A percentile compares a stretch with the other conserved stretches of the same genome.
phyloP scores from a whole-genome alignment of 352 stramenopile species.

The Phytophthora fragariae region DNA sequence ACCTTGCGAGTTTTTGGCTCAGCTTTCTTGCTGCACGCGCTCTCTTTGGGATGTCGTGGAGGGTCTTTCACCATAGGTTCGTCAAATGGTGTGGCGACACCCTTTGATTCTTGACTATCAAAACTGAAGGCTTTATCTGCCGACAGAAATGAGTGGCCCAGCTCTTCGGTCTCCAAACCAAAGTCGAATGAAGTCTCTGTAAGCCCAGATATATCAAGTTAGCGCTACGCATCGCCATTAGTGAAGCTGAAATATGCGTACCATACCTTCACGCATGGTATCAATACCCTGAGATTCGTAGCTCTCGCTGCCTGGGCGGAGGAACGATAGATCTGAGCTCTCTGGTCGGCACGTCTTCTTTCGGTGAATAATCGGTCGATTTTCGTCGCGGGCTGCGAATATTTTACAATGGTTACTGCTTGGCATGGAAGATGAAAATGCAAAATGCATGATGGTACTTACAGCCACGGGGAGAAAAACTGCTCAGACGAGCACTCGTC shows the following conservation, averaged over 20 bases:
- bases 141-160: slow-evolving; percentile 23
- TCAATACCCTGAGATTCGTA: neutral
- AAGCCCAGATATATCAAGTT: neutral
- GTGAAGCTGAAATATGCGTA: neutral
- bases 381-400: neutral
- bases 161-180: neutral
- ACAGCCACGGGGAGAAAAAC: neutral
- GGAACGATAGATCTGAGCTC: slow-evolving; percentile 4
- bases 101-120: slow-evolving; percentile 29
- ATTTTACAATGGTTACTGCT: neutral
- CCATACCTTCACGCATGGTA: slow-evolving; percentile 14
- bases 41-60: slow-evolving; percentile 11
- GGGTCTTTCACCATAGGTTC: slow-evolving; percentile 1
- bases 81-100: slow-evolving; percentile 10
- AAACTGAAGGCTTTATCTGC: slow-evolving; percentile 6
- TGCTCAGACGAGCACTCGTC: neutral
- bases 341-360: neutral
- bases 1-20: slow-evolving; percentile 9
- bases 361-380: neutral
- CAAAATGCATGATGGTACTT: slow-evolving; percentile 11
- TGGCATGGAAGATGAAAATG: neutral
- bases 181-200: slow-evolving; percentile 9
- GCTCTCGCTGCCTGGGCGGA: neutral
- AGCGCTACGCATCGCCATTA: neutral
- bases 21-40: neutral